Percentiles rank a stretch among this genome's conserved stretches.
Evolutionary conservation across 352 stramenopile genomes (phyloP).

Genomic region (Globisporangium middletonii): DNA sequence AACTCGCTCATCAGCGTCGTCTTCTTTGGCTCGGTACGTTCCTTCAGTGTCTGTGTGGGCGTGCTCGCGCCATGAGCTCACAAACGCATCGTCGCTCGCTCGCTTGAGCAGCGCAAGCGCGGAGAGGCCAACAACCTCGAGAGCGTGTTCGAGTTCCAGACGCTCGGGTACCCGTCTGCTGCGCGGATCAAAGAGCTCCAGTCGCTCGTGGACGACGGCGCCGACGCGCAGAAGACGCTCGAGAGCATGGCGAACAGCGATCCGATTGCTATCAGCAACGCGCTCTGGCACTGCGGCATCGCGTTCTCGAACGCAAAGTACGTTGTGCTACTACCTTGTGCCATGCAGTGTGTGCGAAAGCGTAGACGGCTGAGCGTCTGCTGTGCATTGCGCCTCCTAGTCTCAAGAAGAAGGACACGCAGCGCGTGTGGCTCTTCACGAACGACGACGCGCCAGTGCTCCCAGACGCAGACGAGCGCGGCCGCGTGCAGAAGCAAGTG

Average conservation of each 20-base stretch:
- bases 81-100: not conserved
- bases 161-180: conserved; percentile 63
- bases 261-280: conserved; percentile 69
- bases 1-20: conserved; percentile 72
- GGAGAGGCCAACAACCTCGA: conserved; percentile 52
- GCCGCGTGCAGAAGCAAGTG: conserved; percentile 68
- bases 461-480: conserved; percentile 51
- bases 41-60: not conserved
- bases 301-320: conserved; percentile 79
- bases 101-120: conserved; percentile 39
- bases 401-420: conserved; percentile 82
- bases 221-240: conserved; percentile 36
- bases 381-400: conserved; percentile 14
- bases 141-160: conserved; percentile 71
- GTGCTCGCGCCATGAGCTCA: not conserved
- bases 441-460: conserved; percentile 58
- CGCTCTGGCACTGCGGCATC: conserved; percentile 77
- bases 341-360: no score
- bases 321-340: not conserved
- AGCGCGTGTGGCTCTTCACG: conserved; percentile 85
- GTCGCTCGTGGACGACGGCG: conserved; percentile 32
- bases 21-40: conserved; percentile 68
- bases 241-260: conserved; percentile 58
- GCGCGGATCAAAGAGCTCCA: conserved; percentile 74
- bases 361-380: not conserved